Evolutionary conservation across 768 basidiomycete genomes (phyloP).

Genomic region (Xerocomellus amylosporus): DNA sequence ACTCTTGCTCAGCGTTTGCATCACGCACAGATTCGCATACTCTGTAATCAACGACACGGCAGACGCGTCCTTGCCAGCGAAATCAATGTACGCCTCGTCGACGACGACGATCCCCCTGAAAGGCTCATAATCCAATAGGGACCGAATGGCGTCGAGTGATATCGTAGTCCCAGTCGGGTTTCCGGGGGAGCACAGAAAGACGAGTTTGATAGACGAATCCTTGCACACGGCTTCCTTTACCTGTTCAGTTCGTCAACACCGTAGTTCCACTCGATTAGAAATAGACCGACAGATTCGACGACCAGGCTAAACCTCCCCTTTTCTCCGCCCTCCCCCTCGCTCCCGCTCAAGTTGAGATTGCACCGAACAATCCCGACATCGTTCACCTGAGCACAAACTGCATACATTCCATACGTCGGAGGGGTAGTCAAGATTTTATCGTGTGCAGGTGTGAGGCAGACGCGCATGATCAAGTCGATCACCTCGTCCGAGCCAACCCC

Average conservation of each 20-base stretch:
- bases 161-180: constrained; percentile 93
- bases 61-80: constrained; percentile 59
- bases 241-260: constrained; percentile 37
- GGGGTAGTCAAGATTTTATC: constrained; percentile 89
- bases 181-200: constrained; percentile 95
- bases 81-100: constrained; percentile 98
- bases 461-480: constrained; percentile 90
- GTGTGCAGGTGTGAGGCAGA: constrained; percentile 73
- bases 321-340: constrained; percentile 70
- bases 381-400: constrained; percentile 92
- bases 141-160: constrained; percentile 62
- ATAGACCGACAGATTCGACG: constrained; percentile 63
- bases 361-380: constrained; percentile 82
- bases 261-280: background rate
- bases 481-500: constrained; percentile 98
- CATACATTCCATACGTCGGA: constrained; percentile 98
- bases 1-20: constrained; percentile 95
- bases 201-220: constrained; percentile 80
- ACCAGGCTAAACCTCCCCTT: constrained; percentile 68
- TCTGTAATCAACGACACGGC: constrained; percentile 71
- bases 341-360: constrained; percentile 58
- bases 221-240: constrained; percentile 65
- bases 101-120: constrained; percentile 93
- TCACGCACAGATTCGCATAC: constrained; percentile 88
- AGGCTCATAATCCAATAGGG: constrained; percentile 69